phyloP scores from a whole-genome alignment of 345 rosid species.

The Hypericum perforatum region DNA sequence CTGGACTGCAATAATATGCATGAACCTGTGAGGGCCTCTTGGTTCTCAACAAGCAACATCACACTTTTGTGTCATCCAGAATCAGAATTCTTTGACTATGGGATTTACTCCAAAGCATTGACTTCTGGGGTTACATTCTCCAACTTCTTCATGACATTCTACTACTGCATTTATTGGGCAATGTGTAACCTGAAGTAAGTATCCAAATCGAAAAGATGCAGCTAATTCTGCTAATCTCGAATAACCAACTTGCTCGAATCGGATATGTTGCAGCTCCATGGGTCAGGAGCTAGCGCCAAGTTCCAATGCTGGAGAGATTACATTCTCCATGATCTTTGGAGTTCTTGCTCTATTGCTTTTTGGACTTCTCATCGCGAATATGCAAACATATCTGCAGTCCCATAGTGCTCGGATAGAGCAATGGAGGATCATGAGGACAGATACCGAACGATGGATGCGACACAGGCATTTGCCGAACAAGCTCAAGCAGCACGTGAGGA shows the following conservation, averaged over 20 bases:
- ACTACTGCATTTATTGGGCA: constrained; percentile 48
- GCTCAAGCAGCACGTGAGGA: constrained; percentile 48
- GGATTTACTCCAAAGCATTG: constrained; percentile 36
- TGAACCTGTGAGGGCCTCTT: constrained; percentile 17
- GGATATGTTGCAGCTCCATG: constrained; percentile 53
- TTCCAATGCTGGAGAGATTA: constrained; percentile 74
- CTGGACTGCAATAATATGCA: constrained; percentile 24
- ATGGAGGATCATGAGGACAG: constrained; percentile 88
- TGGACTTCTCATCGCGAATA: constrained; percentile 90
- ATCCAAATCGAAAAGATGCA: background rate
- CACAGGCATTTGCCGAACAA: constrained; percentile 91
- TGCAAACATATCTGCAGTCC: constrained; percentile 95
- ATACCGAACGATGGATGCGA: constrained; percentile 94
- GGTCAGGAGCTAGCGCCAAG: constrained; percentile 88
- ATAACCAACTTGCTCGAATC: constrained; percentile 10
- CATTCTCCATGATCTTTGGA: constrained; percentile 74
- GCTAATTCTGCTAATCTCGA: background rate
- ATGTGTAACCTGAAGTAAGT: constrained; percentile 16
- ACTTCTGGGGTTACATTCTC: constrained; percentile 20
- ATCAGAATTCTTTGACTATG: constrained; percentile 18
- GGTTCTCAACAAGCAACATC: constrained; percentile 28
- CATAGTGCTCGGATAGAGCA: constrained; percentile 80
- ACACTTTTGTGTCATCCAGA: constrained; percentile 23
- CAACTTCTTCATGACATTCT: constrained; percentile 31
- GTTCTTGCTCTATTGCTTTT: constrained; percentile 81